Evolutionary conservation across 768 basidiomycete genomes (phyloP).

Genomic region (Leccinellum luteum): DNA sequence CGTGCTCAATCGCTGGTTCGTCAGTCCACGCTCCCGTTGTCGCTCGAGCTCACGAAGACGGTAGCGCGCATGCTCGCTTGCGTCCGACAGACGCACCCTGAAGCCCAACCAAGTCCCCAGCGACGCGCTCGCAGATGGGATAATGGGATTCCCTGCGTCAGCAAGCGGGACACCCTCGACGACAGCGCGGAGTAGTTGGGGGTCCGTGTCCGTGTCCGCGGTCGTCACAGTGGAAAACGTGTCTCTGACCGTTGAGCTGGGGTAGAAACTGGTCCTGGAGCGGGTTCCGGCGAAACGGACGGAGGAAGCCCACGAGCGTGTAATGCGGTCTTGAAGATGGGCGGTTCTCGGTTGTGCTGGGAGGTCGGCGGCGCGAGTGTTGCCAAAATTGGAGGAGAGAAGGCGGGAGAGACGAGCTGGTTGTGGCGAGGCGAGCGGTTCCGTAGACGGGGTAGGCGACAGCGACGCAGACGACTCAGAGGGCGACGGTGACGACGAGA

Average conservation of each 20-base stretch:
- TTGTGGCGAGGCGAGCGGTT: slow-evolving; percentile 6
- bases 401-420: slow-evolving; percentile 19
- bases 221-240: slow-evolving; percentile 24
- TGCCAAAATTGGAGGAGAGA: slow-evolving; percentile 21
- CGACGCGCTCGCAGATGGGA: background rate
- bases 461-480: slow-evolving; percentile 9
- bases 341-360: slow-evolving; percentile 16
- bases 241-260: slow-evolving; percentile 7
- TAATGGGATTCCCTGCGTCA: background rate
- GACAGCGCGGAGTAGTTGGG: slow-evolving; percentile 3
- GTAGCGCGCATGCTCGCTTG: slow-evolving; percentile 22
- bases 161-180: slow-evolving; percentile 1
- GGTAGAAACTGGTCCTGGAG: slow-evolving; percentile 17
- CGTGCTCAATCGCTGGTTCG: background rate
- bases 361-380: background rate
- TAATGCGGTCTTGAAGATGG: slow-evolving; percentile 13
- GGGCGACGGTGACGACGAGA: slow-evolving; percentile 17
- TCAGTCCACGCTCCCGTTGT: background rate
- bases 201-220: slow-evolving; percentile 15
- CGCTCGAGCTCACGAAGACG: slow-evolving; percentile 15
- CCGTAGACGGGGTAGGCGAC: slow-evolving; percentile 16
- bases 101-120: slow-evolving; percentile 14
- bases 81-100: slow-evolving; percentile 23
- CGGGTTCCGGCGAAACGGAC: slow-evolving; percentile 8
- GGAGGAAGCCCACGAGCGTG: background rate